Conservation (phyloP, 352 stramenopile genomes). For the Aphanomyces stellatus region DNA sequence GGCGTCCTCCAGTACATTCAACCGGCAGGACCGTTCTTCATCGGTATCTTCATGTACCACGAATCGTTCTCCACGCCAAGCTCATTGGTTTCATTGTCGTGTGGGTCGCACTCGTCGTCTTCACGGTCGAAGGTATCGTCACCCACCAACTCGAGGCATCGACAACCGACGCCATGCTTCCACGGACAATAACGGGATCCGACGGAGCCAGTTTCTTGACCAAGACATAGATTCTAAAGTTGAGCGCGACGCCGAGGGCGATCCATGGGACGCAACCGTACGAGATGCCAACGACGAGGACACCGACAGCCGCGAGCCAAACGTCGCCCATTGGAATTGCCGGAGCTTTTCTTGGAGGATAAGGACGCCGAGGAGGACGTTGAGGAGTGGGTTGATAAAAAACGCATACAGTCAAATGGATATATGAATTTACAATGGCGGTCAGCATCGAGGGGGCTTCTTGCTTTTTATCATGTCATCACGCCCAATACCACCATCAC, state of each 20-base stretch:
- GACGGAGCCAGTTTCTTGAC: background rate
- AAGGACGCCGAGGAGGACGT: constrained; percentile 4
- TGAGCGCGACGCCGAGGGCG: background rate
- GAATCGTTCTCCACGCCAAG: background rate
- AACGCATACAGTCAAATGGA: no score
- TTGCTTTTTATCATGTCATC: no score
- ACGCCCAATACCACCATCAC: no score
- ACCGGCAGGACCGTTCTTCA: background rate
- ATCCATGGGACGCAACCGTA: constrained; percentile 3
- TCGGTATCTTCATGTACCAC: constrained; percentile 1
- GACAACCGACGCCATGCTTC: no score
- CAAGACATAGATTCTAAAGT: background rate
- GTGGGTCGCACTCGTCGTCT: background rate
- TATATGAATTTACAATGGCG: no score
- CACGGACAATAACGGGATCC: background rate
- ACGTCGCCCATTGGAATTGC: background rate
- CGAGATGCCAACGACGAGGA: background rate
- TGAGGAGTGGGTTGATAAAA: constrained; percentile 15
- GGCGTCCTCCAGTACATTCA: constrained; percentile 13
- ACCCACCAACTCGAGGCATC: background rate
- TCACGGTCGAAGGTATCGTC: background rate
- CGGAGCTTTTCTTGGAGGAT: background rate
- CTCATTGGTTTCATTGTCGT: constrained; percentile 6
- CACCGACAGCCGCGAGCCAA: background rate
- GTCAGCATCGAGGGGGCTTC: no score